These are phyloP conservation scores for Neoboletus subvelutipes DNA, from an alignment of 768 basidiomycete genomes.

Conservation along the genomic window DNA sequence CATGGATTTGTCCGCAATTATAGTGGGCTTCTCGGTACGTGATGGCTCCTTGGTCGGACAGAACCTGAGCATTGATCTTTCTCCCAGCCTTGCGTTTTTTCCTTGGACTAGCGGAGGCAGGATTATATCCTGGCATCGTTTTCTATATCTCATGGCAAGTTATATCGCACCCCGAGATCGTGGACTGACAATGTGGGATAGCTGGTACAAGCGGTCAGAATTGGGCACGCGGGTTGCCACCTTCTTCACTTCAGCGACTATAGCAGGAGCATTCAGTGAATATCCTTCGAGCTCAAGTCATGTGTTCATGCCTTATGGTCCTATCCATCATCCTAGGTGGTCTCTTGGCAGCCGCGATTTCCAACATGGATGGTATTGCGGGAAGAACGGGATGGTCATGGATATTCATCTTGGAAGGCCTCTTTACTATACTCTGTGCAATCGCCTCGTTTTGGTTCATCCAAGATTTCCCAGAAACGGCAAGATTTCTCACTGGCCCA, in stretches of 20 bases:
- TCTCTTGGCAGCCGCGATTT: slow-evolving; percentile 62
- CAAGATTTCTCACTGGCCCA: slow-evolving; percentile 62
- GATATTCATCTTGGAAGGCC: slow-evolving; percentile 76
- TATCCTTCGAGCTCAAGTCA: background rate
- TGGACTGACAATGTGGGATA: slow-evolving; percentile 21
- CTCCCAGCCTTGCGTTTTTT: slow-evolving; percentile 55
- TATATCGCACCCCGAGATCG: background rate
- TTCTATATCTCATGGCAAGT: slow-evolving; percentile 60
- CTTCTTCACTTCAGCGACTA: slow-evolving; percentile 80
- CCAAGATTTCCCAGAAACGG: slow-evolving; percentile 75
- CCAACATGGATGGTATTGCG: slow-evolving; percentile 68
- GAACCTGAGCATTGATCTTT: background rate
- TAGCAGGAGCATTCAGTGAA: slow-evolving; percentile 73
- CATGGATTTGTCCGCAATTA: slow-evolving; percentile 64
- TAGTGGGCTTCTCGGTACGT: slow-evolving; percentile 58
- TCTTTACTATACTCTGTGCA: slow-evolving; percentile 61
- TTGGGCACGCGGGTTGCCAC: slow-evolving; percentile 67
- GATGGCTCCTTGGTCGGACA: background rate
- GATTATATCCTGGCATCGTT: slow-evolving; percentile 53
- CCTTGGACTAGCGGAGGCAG: slow-evolving; percentile 55
- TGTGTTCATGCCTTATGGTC: background rate
- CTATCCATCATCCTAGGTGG: slow-evolving; percentile 44
- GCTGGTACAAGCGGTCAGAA: slow-evolving; percentile 82
- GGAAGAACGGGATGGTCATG: slow-evolving; percentile 66
- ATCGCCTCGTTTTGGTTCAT: slow-evolving; percentile 69